A percentile compares a stretch with the other conserved stretches of the same genome.
Conservation (phyloP, 495 filamentous ascomycete species). For the Oidiodendron maius region DNA sequence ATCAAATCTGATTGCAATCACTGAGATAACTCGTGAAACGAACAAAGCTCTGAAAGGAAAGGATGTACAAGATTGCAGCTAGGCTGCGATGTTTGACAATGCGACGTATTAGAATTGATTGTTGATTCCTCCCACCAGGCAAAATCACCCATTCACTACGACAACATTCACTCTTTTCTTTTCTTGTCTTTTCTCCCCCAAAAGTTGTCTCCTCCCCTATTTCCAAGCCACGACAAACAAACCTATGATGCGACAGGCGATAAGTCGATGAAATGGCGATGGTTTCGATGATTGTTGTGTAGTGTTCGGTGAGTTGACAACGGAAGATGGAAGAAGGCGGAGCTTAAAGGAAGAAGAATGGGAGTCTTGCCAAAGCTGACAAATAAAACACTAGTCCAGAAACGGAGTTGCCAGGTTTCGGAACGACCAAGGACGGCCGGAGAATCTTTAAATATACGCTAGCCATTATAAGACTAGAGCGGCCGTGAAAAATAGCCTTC, state of each 20-base stretch:
- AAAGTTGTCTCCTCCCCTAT: conserved; percentile 9
- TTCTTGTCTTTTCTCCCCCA: conserved; percentile 6
- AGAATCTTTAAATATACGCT: not conserved
- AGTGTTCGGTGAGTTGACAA: conserved; percentile 2
- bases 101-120: conserved; percentile 14
- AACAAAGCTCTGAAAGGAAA: conserved; percentile 29
- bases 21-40: conserved; percentile 32
- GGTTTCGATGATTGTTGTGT: not conserved
- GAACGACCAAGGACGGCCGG: not conserved
- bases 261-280: conserved; percentile 1
- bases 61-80: conserved; percentile 39
- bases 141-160: conserved; percentile 12
- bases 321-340: not conserved
- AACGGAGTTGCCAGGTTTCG: too few relatives aligned
- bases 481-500: not conserved
- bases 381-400: too few relatives aligned
- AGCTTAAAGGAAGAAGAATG: too few relatives aligned
- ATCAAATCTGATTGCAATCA: conserved; percentile 56
- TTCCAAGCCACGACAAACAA: conserved; percentile 10
- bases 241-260: conserved; percentile 9
- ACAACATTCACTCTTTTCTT: conserved; percentile 12
- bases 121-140: conserved; percentile 20
- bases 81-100: conserved; percentile 20
- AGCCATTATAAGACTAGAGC: not conserved
- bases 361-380: too few relatives aligned